phyloP scores from a whole-genome alignment of 371 early-diverging fungal genomes.

The Haplosporangium sp. region DNA sequence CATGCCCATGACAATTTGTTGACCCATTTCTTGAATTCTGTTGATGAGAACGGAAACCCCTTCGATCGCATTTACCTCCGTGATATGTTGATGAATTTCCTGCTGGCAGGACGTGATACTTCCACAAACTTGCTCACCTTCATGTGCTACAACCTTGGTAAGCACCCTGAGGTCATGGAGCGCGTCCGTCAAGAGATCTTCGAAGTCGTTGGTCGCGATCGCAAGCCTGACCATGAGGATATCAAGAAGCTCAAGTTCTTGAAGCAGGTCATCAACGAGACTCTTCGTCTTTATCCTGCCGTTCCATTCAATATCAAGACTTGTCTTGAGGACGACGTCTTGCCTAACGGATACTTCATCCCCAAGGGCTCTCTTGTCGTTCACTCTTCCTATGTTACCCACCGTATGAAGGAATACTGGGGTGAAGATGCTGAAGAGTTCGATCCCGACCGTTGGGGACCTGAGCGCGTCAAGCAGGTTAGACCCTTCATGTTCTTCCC shows the following conservation, averaged over 20 bases:
- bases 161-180: constrained; percentile 59
- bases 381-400: constrained; percentile 59
- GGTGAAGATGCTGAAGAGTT: constrained; percentile 74
- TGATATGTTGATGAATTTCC: constrained; percentile 58
- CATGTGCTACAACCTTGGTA: constrained; percentile 57
- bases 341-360: constrained; percentile 60
- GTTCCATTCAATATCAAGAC: constrained; percentile 56
- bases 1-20: constrained; percentile 42
- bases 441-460: constrained; percentile 72
- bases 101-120: constrained; percentile 67
- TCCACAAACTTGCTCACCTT: constrained; percentile 62
- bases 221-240: constrained; percentile 50
- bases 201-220: constrained; percentile 51
- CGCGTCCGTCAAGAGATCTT: constrained; percentile 62
- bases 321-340: constrained; percentile 59
- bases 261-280: constrained; percentile 61
- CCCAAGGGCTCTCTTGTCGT: constrained; percentile 68
- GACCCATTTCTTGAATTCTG: constrained; percentile 50
- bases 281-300: constrained; percentile 57
- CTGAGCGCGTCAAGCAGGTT: constrained; percentile 47
- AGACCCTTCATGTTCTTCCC: constrained; percentile 56
- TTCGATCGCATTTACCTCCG: constrained; percentile 53
- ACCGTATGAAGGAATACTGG: constrained; percentile 67
- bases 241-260: constrained; percentile 58
- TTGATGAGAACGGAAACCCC: constrained; percentile 53